Conservation (phyloP, 2,329 filamentous ascomycete genomes). For the Zymoseptoria pseudotritici region DNA sequence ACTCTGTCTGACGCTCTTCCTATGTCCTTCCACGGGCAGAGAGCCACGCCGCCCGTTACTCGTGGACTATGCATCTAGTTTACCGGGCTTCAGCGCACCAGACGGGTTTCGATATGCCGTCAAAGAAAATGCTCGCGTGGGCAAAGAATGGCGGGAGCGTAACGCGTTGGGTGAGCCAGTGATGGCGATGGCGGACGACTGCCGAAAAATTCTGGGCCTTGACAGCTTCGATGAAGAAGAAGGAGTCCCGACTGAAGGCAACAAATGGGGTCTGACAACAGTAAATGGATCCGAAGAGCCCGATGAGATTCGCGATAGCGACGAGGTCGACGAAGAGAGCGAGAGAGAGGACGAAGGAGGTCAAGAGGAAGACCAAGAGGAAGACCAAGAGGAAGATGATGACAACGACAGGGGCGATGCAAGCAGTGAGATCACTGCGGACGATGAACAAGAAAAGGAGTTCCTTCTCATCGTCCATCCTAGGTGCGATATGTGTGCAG, state of each 20-base stretch:
- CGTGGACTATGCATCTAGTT: not conserved
- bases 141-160: not conserved
- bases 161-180: not conserved
- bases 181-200: not conserved
- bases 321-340: too few relatives aligned
- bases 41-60: not conserved
- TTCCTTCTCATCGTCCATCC: not conserved
- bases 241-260: not conserved
- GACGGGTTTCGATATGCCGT: not conserved
- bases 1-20: not conserved
- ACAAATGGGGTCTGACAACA: not conserved
- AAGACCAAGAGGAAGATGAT: too few relatives aligned
- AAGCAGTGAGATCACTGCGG: not conserved
- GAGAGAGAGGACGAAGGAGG: too few relatives aligned
- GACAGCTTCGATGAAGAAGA: not conserved
- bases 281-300: too few relatives aligned
- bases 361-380: too few relatives aligned
- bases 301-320: too few relatives aligned
- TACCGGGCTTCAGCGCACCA: not conserved
- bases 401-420: conserved; percentile 5
- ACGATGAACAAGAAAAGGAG: not conserved
- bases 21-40: not conserved
- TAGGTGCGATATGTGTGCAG: not conserved
- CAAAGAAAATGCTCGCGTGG: not conserved
- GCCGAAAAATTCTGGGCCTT: not conserved